These are phyloP conservation scores for Citrus inodora DNA, from an alignment of 345 rosid species.

Conservation along the genomic window DNA sequence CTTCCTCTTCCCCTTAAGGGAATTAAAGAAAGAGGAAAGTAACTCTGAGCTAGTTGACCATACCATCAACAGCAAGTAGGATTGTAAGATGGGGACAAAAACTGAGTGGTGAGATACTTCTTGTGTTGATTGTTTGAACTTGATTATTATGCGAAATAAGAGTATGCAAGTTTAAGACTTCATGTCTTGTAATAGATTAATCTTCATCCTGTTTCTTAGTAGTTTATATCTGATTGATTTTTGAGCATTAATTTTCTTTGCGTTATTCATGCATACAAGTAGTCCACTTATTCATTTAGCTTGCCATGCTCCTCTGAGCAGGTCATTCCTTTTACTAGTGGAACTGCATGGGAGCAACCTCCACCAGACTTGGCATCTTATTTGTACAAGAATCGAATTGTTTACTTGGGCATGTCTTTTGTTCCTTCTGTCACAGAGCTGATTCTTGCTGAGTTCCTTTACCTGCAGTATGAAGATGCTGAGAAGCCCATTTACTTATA, in stretches of 20 bases:
- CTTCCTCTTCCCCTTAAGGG: not conserved
- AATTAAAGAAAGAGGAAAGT: not conserved
- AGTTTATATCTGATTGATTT: not conserved
- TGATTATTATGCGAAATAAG: not conserved
- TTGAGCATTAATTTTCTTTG: not conserved
- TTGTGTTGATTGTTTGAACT: slow-evolving; percentile 1
- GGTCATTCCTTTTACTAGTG: slow-evolving; percentile 80
- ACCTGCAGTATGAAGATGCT: slow-evolving; percentile 79
- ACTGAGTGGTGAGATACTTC: not conserved
- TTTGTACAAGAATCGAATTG: slow-evolving; percentile 74
- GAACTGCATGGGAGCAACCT: slow-evolving; percentile 84
- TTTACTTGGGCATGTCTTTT: slow-evolving; percentile 94
- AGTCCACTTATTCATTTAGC: not conserved
- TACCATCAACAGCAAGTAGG: not conserved
- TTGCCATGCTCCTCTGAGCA: slow-evolving; percentile 20
- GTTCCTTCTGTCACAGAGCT: slow-evolving; percentile 90
- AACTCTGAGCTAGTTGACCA: not conserved
- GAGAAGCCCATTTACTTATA: slow-evolving; percentile 86
- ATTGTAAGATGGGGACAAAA: not conserved
- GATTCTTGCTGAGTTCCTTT: slow-evolving; percentile 80
- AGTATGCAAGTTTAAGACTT: not conserved
- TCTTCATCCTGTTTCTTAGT: not conserved
- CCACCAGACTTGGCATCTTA: slow-evolving; percentile 92
- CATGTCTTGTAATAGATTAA: not conserved
- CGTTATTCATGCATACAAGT: not conserved